A percentile compares a stretch with the other conserved stretches of the same genome.
Evolutionary conservation across 2,329 filamentous ascomycete species (phyloP).

Genomic region (Neonectria ditissima): DNA sequence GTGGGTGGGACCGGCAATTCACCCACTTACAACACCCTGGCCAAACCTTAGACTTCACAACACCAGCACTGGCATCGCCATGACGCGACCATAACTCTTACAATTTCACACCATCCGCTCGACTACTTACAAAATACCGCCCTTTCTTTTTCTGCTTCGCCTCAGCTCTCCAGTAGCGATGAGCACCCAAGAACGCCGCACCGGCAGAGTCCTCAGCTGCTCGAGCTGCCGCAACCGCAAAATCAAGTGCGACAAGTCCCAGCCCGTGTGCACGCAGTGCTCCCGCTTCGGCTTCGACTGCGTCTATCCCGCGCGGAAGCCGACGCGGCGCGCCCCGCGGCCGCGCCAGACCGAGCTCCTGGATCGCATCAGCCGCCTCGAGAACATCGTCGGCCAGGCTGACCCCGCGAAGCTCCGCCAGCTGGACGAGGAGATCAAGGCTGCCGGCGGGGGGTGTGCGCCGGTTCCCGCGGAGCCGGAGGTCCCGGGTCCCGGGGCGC

Average conservation of each 20-base stretch:
- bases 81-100: neutral
- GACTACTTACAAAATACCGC: neutral
- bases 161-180: constrained; percentile 28
- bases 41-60: constrained; percentile 13
- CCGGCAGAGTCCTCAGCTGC: constrained; percentile 61
- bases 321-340: constrained; percentile 54
- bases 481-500: constrained; percentile 31
- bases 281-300: constrained; percentile 60
- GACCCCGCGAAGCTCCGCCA: constrained; percentile 48
- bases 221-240: constrained; percentile 73
- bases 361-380: constrained; percentile 57
- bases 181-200: constrained; percentile 34
- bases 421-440: constrained; percentile 36
- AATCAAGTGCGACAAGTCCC: constrained; percentile 68
- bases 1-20: constrained; percentile 3
- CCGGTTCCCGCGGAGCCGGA: constrained; percentile 24
- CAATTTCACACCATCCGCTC: neutral
- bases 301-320: constrained; percentile 59
- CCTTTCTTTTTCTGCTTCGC: neutral
- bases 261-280: constrained; percentile 66
- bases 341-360: constrained; percentile 58
- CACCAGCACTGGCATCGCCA: constrained; percentile 7
- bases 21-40: constrained; percentile 22
- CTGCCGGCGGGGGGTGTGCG: constrained; percentile 5
- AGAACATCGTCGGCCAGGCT: constrained; percentile 59